phyloP scores from a whole-genome alignment of 108 stramenopile genomes.

The Nitzschia putrida region DNA sequence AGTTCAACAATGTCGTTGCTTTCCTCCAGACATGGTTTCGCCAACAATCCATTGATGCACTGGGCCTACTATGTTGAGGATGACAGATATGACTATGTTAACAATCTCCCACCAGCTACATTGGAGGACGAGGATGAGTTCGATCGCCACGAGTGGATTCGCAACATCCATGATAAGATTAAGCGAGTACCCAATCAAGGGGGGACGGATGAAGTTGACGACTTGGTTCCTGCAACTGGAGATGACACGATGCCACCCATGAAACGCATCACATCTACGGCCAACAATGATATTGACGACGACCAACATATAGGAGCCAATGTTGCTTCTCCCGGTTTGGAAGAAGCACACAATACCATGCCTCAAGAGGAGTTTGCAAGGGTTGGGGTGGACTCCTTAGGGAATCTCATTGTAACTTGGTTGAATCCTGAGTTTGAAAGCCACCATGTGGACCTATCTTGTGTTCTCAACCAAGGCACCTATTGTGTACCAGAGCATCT shows the following conservation, averaged over 20 bases:
- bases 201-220: background rate
- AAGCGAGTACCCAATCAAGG: background rate
- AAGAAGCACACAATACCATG: background rate
- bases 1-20: background rate
- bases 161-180: conserved; percentile 7
- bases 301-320: background rate
- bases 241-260: conserved; percentile 22
- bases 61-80: conserved; percentile 40
- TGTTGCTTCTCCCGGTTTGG: background rate
- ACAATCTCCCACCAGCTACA: background rate
- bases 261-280: background rate
- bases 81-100: conserved; percentile 33
- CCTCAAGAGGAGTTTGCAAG: conserved; percentile 35
- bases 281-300: background rate
- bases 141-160: conserved; percentile 18
- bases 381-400: conserved; percentile 21
- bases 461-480: conserved; percentile 54
- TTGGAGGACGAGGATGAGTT: conserved; percentile 11
- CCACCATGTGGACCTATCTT: conserved; percentile 34
- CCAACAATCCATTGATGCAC: conserved; percentile 24
- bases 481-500: conserved; percentile 35
- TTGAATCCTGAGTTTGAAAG: conserved; percentile 31
- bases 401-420: conserved; percentile 37
- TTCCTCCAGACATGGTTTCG: background rate
- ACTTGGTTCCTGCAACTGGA: background rate